Conservation (phyloP, 306 rosid genomes). For the Malus orientalis region DNA sequence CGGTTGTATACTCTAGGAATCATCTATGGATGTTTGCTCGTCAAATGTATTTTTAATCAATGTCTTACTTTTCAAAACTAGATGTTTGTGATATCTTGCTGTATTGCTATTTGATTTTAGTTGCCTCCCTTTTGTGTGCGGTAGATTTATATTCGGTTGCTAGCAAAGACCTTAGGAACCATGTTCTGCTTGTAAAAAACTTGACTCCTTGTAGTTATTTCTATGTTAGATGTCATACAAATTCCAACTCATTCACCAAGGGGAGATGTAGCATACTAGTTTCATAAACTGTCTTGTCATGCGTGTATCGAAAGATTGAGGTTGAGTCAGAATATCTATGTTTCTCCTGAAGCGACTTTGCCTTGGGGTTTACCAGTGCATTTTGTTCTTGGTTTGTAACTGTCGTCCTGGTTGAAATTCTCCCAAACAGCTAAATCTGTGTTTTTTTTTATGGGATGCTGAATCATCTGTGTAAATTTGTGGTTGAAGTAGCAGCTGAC, state of each 20-base stretch:
- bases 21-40: not conserved
- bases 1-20: not conserved
- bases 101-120: not conserved
- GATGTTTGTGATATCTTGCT: not conserved
- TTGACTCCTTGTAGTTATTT: not conserved
- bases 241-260: not conserved
- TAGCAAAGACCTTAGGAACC: not conserved
- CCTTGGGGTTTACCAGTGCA: not conserved
- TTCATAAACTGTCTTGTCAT: not conserved
- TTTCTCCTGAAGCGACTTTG: not conserved
- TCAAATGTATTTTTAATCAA: not conserved
- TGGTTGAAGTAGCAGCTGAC: not conserved
- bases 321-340: not conserved
- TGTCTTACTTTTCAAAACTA: not conserved
- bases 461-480: not conserved
- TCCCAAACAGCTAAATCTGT: not conserved
- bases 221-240: not conserved
- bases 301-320: not conserved
- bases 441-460: not conserved
- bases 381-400: not conserved
- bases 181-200: not conserved
- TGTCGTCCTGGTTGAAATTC: not conserved
- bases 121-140: not conserved
- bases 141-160: not conserved
- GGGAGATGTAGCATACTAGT: not conserved